Evolutionary conservation across 345 rosid species (phyloP).

Genomic region (Nasturtium officinale): DNA sequence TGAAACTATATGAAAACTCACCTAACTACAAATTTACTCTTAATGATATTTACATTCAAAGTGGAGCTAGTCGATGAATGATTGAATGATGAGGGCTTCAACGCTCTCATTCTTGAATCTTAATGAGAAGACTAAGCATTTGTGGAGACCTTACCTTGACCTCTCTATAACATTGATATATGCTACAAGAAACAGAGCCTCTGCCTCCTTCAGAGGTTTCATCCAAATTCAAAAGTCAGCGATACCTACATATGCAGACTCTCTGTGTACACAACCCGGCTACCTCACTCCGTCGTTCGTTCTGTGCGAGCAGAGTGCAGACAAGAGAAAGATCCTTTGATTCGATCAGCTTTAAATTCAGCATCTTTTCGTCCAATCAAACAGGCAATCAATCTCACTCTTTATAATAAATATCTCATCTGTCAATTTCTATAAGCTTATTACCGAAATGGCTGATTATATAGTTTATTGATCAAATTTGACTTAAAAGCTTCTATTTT

Average conservation of each 20-base stretch:
- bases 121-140: too few species aligned
- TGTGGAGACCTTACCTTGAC: too few species aligned
- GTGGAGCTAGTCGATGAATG: too few species aligned
- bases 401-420: neutral
- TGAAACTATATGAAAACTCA: too few species aligned
- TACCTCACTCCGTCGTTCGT: constrained; percentile 22
- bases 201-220: constrained; percentile 3
- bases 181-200: too few species aligned
- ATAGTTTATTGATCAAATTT: neutral
- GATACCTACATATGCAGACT: constrained; percentile 34
- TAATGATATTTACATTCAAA: too few species aligned
- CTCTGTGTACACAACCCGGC: constrained; percentile 29
- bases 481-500: constrained; percentile 26
- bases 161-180: too few species aligned
- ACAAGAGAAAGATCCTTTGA: constrained; percentile 59
- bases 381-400: constrained; percentile 49
- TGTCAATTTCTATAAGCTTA: neutral
- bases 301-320: constrained; percentile 47
- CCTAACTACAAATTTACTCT: too few species aligned
- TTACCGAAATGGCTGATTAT: neutral
- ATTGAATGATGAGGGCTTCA: too few species aligned
- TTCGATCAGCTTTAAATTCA: constrained; percentile 58
- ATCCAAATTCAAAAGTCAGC: constrained; percentile 19
- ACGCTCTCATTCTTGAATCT: too few species aligned
- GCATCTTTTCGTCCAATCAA: constrained; percentile 75